These are phyloP conservation scores for Fusarium sp. DNA, from an alignment of 2,329 filamentous ascomycete genomes.

Conservation along the genomic window DNA sequence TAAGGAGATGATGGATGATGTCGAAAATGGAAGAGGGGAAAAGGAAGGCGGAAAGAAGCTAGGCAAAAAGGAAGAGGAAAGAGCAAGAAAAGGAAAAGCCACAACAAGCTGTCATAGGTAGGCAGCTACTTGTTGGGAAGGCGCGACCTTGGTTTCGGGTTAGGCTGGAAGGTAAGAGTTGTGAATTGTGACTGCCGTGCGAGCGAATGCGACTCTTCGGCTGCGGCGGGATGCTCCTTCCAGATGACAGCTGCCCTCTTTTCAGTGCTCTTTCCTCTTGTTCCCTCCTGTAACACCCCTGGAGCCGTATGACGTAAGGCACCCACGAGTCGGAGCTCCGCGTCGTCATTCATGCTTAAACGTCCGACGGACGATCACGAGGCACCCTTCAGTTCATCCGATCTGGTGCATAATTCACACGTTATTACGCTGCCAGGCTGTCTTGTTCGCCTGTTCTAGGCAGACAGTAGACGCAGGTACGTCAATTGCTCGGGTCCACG, in stretches of 20 bases:
- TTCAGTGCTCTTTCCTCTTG: conserved; percentile 1
- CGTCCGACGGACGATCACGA: not conserved
- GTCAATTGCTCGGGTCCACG: not conserved
- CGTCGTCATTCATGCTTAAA: conserved; percentile 10
- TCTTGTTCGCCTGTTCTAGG: not conserved
- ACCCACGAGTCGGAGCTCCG: not conserved
- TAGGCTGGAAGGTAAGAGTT: not conserved
- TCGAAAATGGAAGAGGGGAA: not conserved
- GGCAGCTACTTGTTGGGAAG: conserved; percentile 22
- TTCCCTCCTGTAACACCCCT: not conserved
- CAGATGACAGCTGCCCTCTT: conserved; percentile 14
- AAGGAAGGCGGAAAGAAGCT: not conserved
- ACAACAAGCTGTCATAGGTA: conserved; percentile 16
- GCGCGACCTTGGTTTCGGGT: not conserved
- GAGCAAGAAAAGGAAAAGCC: conserved; percentile 12
- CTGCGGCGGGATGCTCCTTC: not conserved
- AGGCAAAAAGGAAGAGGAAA: not conserved
- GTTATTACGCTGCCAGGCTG: not conserved
- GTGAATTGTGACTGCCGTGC: not conserved
- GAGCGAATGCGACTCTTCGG: not conserved
- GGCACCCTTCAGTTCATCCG: not conserved
- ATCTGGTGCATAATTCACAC: not conserved
- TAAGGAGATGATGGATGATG: not conserved
- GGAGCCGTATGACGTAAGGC: conserved; percentile 6
- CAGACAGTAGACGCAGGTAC: not conserved